Evolutionary conservation across 345 rosid genomes (phyloP).

Genomic region (Luvunga scandens): DNA sequence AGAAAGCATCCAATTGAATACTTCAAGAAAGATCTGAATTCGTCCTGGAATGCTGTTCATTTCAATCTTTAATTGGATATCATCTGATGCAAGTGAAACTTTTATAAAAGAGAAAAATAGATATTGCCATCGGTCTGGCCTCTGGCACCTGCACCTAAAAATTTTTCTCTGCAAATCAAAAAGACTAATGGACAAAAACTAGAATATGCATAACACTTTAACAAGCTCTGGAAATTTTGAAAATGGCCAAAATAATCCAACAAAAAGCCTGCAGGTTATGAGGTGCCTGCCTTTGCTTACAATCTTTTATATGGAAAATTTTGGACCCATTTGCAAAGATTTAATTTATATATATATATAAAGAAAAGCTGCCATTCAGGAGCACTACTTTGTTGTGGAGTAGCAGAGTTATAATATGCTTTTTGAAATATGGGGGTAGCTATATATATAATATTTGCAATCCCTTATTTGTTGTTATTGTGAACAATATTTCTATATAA

Average conservation of each 20-base stretch:
- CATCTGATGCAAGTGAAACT: constrained; percentile 18
- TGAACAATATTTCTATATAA: background rate
- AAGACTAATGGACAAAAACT: constrained; percentile 34
- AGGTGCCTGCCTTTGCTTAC: constrained; percentile 14
- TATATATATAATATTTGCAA: no score
- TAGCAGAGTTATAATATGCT: background rate
- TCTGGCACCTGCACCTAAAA: background rate
- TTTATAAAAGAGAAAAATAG: constrained; percentile 10
- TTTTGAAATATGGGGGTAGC: background rate
- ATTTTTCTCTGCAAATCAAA: constrained; percentile 2
- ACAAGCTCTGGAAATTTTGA: constrained; percentile 40
- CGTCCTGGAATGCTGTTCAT: constrained; percentile 24
- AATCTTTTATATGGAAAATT: background rate
- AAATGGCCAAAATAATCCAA: constrained; percentile 36
- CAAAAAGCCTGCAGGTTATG: constrained; percentile 43
- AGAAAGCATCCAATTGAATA: constrained; percentile 24
- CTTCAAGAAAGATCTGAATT: constrained; percentile 34
- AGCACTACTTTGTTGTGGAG: constrained; percentile 11
- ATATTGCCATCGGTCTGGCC: background rate
- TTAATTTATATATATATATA: background rate
- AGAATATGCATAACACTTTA: constrained; percentile 36
- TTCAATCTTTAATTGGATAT: constrained; percentile 29
- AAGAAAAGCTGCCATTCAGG: constrained; percentile 12
- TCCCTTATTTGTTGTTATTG: background rate
- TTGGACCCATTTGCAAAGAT: background rate